Conservation (phyloP, 805 yeast genomes). For the Yarrowia phangngaensis region DNA sequence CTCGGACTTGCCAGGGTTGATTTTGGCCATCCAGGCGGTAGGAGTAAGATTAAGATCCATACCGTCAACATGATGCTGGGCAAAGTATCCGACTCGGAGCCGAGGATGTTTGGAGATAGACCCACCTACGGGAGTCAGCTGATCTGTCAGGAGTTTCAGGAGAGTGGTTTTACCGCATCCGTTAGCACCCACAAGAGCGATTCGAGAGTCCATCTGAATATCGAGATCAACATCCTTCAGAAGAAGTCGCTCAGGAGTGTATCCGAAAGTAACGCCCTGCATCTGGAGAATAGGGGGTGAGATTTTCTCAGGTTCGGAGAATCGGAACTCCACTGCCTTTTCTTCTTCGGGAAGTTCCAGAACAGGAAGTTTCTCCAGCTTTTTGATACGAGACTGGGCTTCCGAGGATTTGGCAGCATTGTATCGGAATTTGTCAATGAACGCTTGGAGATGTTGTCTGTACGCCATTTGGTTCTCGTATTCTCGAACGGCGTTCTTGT, state of each 20-base stretch:
- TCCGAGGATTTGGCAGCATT: slow-evolving; percentile 97
- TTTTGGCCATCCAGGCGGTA: slow-evolving; percentile 87
- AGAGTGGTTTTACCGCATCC: slow-evolving; percentile 99
- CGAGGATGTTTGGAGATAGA: slow-evolving; percentile 75
- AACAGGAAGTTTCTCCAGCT: slow-evolving; percentile 88
- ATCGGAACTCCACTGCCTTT: slow-evolving; percentile 73
- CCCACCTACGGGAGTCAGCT: slow-evolving; percentile 70
- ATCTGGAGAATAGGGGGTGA: slow-evolving; percentile 93
- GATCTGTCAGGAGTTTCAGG: slow-evolving; percentile 79
- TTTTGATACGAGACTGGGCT: slow-evolving; percentile 97
- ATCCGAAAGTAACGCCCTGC: slow-evolving; percentile 83
- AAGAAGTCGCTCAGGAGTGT: slow-evolving; percentile 59
- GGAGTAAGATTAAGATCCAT: slow-evolving; percentile 85
- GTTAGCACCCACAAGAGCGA: slow-evolving; percentile 97
- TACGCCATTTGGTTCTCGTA: slow-evolving; percentile 97
- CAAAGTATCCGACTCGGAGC: slow-evolving; percentile 91
- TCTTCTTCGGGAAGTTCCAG: slow-evolving; percentile 95
- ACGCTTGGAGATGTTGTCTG: slow-evolving; percentile 87
- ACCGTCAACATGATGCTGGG: slow-evolving; percentile 98
- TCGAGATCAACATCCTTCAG: slow-evolving; percentile 78
- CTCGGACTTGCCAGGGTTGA: slow-evolving; percentile 88
- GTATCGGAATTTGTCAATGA: slow-evolving; percentile 93
- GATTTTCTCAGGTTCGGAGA: slow-evolving; percentile 90
- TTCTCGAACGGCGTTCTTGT: slow-evolving; percentile 88
- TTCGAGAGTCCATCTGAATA: slow-evolving; percentile 89